Conservation (phyloP, 2,329 filamentous ascomycete genomes). For the Colletotrichum liriopes region DNA sequence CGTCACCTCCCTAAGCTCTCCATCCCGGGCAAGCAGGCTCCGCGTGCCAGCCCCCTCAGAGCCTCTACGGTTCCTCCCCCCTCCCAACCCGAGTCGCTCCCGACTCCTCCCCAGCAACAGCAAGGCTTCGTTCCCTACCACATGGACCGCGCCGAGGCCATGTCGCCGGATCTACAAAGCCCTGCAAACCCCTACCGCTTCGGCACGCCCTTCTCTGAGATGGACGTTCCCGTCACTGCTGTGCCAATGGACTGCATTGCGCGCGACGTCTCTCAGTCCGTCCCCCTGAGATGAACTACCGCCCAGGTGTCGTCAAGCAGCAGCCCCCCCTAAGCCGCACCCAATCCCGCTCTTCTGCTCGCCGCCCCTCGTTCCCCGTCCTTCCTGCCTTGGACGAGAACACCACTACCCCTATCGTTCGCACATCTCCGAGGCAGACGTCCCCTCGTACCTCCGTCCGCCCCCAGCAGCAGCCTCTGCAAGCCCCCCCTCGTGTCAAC, state of each 20-base stretch:
- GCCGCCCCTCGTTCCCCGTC: conserved; percentile 78
- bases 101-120: conserved; percentile 43
- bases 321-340: conserved; percentile 58
- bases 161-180: conserved; percentile 72
- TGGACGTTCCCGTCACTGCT: conserved; percentile 87
- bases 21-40: conserved; percentile 64
- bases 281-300: conserved; percentile 95
- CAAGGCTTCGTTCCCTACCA: conserved; percentile 63
- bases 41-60: conserved; percentile 49
- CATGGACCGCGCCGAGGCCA: conserved; percentile 67
- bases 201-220: conserved; percentile 90
- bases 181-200: conserved; percentile 79
- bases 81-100: conserved; percentile 46
- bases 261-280: conserved; percentile 88
- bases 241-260: conserved; percentile 80
- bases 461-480: conserved; percentile 55
- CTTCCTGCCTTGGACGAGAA: conserved; percentile 81
- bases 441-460: conserved; percentile 54
- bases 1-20: conserved; percentile 74
- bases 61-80: conserved; percentile 50
- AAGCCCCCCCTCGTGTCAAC: conserved; percentile 68
- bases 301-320: conserved; percentile 56
- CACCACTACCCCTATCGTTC: conserved; percentile 59
- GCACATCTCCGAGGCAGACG: conserved; percentile 53
- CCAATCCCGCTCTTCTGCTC: conserved; percentile 70